These are phyloP conservation scores for Drechslerella dactyloides DNA, from an alignment of 2,329 filamentous ascomycete genomes.

Conservation along the genomic window DNA sequence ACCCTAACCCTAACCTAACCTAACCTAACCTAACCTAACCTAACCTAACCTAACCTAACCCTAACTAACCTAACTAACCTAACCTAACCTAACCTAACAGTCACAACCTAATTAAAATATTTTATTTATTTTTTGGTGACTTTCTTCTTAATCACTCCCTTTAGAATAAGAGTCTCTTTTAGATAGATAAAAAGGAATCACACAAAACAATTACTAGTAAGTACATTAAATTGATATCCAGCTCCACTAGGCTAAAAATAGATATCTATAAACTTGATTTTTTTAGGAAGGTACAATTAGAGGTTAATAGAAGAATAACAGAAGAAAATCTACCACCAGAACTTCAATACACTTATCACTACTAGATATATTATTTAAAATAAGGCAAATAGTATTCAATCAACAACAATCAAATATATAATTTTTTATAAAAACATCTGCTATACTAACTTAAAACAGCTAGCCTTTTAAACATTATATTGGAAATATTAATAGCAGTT, in stretches of 20 bases:
- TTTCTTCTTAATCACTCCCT: not conserved
- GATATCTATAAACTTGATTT: too few relatives aligned
- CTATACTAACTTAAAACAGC: slow-evolving; percentile 52
- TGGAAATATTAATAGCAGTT: slow-evolving; percentile 8
- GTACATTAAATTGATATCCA: not conserved
- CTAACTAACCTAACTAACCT: too few relatives aligned
- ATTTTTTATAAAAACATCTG: slow-evolving; percentile 47
- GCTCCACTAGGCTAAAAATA: too few relatives aligned
- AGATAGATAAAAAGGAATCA: not conserved
- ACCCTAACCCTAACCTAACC: too few relatives aligned
- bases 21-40: too few relatives aligned
- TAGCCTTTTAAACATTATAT: slow-evolving; percentile 37
- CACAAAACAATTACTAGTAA: not conserved
- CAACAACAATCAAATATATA: slow-evolving; percentile 23
- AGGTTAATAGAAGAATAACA: slow-evolving; percentile 1
- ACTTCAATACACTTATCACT: slow-evolving; percentile 54
- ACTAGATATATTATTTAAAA: slow-evolving; percentile 53
- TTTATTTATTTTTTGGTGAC: not conserved
- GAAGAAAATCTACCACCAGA: slow-evolving; percentile 46
- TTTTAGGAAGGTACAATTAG: not conserved
- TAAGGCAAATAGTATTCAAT: not conserved
- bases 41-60: too few relatives aligned
- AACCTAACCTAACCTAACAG: too few relatives aligned
- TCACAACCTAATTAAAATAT: not conserved
- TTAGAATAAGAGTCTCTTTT: not conserved